These are phyloP conservation scores for Dalbergia oliveri DNA, from an alignment of 306 rosid genomes.

Conservation along the genomic window DNA sequence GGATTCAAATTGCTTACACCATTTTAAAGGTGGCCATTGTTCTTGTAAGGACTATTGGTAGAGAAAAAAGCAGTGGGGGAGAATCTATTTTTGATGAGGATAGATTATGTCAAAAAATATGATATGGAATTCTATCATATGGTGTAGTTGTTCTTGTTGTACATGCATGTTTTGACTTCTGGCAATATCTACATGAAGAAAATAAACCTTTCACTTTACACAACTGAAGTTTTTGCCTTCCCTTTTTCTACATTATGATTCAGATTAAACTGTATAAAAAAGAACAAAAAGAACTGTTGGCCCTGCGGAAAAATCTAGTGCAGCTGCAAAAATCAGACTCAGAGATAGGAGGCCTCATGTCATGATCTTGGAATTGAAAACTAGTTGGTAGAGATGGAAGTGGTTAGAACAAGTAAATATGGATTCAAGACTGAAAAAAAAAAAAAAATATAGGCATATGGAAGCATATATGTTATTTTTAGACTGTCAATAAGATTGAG, in stretches of 20 bases:
- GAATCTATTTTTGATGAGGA: constrained; percentile 15
- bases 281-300: too few species aligned
- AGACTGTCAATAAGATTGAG: constrained; percentile 1
- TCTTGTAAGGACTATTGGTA: constrained; percentile 97
- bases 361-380: not conserved
- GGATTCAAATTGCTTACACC: constrained; percentile 78
- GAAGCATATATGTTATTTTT: constrained; percentile 6
- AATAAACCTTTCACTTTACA: constrained; percentile 15
- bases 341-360: not conserved
- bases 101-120: constrained; percentile 21
- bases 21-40: constrained; percentile 82
- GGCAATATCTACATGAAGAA: constrained; percentile 7
- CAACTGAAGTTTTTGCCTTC: constrained; percentile 19
- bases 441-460: not conserved
- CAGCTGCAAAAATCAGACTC: too few species aligned
- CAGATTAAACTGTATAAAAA: not conserved
- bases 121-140: constrained; percentile 32
- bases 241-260: constrained; percentile 1
- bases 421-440: constrained; percentile 13
- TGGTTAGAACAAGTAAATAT: too few species aligned
- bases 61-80: constrained; percentile 22
- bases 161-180: not conserved
- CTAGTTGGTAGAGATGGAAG: too few species aligned
- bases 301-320: too few species aligned
- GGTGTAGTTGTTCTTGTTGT: constrained; percentile 41